These are phyloP conservation scores for Dipteronia sinensis DNA, from an alignment of 345 rosid genomes.

Conservation along the genomic window DNA sequence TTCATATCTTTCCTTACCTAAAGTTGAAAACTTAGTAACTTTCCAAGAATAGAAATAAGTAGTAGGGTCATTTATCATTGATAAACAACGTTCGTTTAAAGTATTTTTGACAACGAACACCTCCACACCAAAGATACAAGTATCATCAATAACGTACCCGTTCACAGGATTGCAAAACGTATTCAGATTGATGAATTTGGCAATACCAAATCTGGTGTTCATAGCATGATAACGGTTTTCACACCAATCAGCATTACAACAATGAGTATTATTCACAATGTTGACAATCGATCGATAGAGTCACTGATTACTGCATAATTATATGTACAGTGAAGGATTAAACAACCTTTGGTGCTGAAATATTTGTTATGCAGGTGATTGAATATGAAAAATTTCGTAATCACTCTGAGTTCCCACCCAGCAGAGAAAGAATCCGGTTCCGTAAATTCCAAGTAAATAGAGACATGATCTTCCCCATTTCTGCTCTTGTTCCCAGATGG, in stretches of 20 bases:
- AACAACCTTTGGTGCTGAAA: neutral
- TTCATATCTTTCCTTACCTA: neutral
- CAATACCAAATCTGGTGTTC: neutral
- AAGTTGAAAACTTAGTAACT: neutral
- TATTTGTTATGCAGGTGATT: neutral
- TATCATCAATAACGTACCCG: neutral
- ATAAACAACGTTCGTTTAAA: neutral
- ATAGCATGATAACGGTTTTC: neutral
- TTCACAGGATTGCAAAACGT: neutral
- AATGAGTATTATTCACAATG: too few species aligned
- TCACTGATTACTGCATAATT: too few species aligned
- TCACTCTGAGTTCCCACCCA: neutral
- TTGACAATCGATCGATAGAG: too few species aligned
- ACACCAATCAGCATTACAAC: neutral
- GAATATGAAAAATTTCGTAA: neutral
- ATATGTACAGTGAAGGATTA: neutral
- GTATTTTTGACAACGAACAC: neutral
- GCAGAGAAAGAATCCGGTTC: neutral
- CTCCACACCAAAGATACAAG: neutral
- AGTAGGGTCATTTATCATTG: neutral
- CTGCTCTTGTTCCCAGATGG: neutral
- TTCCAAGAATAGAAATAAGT: neutral
- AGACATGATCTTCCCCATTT: neutral
- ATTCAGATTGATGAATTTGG: neutral
- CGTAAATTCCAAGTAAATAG: neutral